Evolutionary conservation across 2,329 filamentous ascomycete genomes (phyloP), one percentile per base, ranked within the genome.

Genomic region (Falciphora oryzae): DNA sequence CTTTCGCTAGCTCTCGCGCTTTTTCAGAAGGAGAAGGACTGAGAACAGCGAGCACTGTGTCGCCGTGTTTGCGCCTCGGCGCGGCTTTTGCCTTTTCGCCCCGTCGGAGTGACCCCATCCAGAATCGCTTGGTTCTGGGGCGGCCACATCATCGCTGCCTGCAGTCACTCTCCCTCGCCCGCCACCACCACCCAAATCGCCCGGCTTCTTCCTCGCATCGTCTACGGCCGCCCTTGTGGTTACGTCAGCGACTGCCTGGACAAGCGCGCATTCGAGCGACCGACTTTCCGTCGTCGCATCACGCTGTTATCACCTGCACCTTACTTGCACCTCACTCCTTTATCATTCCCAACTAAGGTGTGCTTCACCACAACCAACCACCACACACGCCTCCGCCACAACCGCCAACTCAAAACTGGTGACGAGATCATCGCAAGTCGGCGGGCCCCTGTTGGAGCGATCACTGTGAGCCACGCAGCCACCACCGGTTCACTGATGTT

Each of bases 401-500:
- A 25, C 35, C 32, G 7, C 25, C n/a, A 32, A 44, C 59, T 14
- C 14, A 32, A 61, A 38, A 44, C n/a, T 27, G n/a, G 35, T 44
- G n/a, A 27, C n/a, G 8, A 18, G 28, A 61, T 27, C 32, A 50
- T 22, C 59, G 28, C 31, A 61, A 25, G 5, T 25, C 44, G n/a
- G 6, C 18, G 44, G 22, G 18, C 44, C 44, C 32, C n/a, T 61
- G 32, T 27, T 61, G 25, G 18, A 61, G 44, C n/a, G 3, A 61
- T 38, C n/a, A 61, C 7, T 44, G 32, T 50, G 18, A 14, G 44
- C 44, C 22, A 25, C n/a, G n/a, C 44, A 53, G 44, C 44, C 44
- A n/a, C 2, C 18, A 50, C 25, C 14, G 32, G 75, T 74, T 77
- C 79, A 77, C 79, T 79, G 77, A 87, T 87, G 85, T 87, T 88